A percentile compares a stretch with the other conserved stretches of the same genome.
phyloP scores from a whole-genome alignment of 1,284 basidiomycete species.

The Rhodotorula mucilaginosa region DNA sequence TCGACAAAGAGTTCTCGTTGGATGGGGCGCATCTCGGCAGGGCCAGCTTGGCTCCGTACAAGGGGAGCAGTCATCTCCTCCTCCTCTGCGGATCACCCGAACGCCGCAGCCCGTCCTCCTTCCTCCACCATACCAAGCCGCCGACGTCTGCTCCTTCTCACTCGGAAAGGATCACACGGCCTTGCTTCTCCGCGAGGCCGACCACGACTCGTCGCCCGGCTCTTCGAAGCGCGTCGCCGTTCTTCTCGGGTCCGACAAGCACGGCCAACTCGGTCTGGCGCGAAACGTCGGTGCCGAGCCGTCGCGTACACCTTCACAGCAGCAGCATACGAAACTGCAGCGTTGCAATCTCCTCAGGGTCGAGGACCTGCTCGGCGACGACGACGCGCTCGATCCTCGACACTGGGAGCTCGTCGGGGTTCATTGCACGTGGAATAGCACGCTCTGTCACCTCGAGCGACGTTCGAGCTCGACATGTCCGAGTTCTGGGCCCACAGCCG shows the following conservation, averaged over 20 bases:
- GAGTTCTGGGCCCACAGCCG: neutral
- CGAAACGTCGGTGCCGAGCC: too few relatives aligned
- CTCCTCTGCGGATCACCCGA: neutral
- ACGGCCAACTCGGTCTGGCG: slow-evolving; percentile 60
- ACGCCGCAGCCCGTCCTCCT: slow-evolving; percentile 50
- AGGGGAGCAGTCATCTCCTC: neutral
- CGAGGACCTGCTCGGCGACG: neutral
- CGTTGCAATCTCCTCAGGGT: neutral
- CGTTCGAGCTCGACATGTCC: slow-evolving; percentile 45
- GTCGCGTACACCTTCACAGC: neutral
- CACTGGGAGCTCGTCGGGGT: slow-evolving; percentile 44
- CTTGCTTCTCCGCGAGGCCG: slow-evolving; percentile 4
- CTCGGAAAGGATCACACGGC: slow-evolving; percentile 40
- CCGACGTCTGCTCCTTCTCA: slow-evolving; percentile 5
- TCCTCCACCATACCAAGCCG: neutral
- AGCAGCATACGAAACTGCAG: neutral
- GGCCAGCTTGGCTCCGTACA: slow-evolving; percentile 63
- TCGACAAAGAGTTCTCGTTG: slow-evolving; percentile 53
- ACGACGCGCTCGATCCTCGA: neutral
- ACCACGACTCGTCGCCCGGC: neutral
- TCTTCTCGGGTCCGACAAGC: slow-evolving; percentile 57
- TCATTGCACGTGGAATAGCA: slow-evolving; percentile 79
- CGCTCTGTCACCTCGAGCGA: slow-evolving; percentile 55
- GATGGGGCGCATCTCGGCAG: slow-evolving; percentile 79
- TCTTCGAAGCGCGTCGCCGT: neutral